phyloP scores from a whole-genome alignment of 768 basidiomycete genomes.

The Rubroboletus pulcherrimus region DNA sequence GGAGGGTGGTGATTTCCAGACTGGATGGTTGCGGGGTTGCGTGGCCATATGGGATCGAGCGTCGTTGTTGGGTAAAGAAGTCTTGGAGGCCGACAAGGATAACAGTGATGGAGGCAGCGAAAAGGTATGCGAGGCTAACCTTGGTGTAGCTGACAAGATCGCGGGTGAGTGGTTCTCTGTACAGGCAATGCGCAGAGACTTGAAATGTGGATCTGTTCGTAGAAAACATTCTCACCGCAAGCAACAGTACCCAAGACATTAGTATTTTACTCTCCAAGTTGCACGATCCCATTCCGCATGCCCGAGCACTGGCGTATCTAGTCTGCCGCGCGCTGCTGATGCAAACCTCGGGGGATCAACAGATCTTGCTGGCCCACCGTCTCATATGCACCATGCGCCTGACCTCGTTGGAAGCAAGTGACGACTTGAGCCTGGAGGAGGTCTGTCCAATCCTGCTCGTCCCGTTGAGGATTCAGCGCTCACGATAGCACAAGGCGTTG shows the following conservation, averaged over 20 bases:
- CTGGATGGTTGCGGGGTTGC: constrained; percentile 53
- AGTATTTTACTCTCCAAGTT: constrained; percentile 51
- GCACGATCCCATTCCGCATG: constrained; percentile 45
- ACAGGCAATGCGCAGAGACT: background rate
- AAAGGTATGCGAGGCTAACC: constrained; percentile 50
- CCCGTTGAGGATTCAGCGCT: background rate
- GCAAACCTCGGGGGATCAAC: constrained; percentile 53
- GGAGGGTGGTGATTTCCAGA: constrained; percentile 30
- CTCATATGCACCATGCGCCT: constrained; percentile 46
- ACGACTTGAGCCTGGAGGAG: constrained; percentile 30
- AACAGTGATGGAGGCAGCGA: constrained; percentile 34
- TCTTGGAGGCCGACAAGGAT: constrained; percentile 29
- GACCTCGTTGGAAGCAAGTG: constrained; percentile 43
- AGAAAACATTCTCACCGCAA: constrained; percentile 66
- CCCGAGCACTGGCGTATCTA: constrained; percentile 57
- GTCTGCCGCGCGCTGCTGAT: constrained; percentile 59
- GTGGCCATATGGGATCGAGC: constrained; percentile 36
- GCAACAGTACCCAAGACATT: constrained; percentile 41
- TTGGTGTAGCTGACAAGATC: constrained; percentile 53
- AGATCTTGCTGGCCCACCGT: constrained; percentile 49
- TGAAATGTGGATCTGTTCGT: background rate
- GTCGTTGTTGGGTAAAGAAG: constrained; percentile 28
- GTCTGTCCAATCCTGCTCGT: constrained; percentile 17
- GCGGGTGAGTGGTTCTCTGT: constrained; percentile 47
- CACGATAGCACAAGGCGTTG: constrained; percentile 37